Evolutionary conservation across 2,329 filamentous ascomycete species (phyloP), one percentile per base, ranked within the genome.

Genomic region (Pyricularia pennisetigena): DNA sequence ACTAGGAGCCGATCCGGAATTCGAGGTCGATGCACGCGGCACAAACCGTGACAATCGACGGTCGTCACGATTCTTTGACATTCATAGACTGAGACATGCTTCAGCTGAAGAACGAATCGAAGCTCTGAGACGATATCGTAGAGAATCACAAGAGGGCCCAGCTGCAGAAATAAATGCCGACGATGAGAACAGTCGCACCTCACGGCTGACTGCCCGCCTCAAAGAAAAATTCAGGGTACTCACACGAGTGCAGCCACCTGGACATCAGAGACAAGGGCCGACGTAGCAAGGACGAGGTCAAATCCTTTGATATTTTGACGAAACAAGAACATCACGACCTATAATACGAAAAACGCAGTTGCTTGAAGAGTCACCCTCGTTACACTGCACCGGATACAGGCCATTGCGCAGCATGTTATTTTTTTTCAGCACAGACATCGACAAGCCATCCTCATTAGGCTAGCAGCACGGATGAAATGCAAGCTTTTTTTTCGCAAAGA

Each of bases 51-150:
- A 65, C 24, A 23, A 29, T 30, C 78, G 80, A 57, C 81, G 86
- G 26, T 73, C 82, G 4, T 84, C 84, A 0, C 82, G 86, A 3
- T 74, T 88, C 4, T 79, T 88, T 59, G 86, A 89, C 71, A 78
- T 87, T 64, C 82, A 85, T 70, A 78, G 84, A 63, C 77, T 89
- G 23, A 82, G 86, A 12, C 81, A 87, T 69, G 86, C 86, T n/a
- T 79, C 86, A 0, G 80, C 83, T 3, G 85, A 88, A 71, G 87
- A 89, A 75, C 85, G 86, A n/a, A 86, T 89, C 68, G 85, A 84
- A 68, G 84, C 82, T 6, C 78, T 89, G 5, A 80, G 87, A 49
- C 82, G 82, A 67, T 79, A 83, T 64, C 78, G 81, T 23, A 76
- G 79, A 57, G 80, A 79, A 71, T 69, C 67, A 23, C 80, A 79